Conservation (phyloP, 305 asterid genomes). For the Lippia alba region DNA sequence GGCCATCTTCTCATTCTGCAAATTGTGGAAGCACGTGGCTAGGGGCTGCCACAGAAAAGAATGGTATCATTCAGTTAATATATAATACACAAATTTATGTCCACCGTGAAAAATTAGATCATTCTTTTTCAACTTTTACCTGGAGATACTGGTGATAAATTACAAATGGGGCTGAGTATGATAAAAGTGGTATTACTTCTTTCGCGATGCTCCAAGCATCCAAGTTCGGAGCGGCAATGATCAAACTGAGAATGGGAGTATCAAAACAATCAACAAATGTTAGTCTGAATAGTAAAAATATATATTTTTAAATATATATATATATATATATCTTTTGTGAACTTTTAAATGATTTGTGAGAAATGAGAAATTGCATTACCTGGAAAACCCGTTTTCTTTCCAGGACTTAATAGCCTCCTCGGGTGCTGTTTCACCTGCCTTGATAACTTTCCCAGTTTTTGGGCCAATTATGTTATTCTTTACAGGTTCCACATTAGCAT, state of each 20-base stretch:
- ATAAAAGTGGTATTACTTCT: conserved; percentile 76
- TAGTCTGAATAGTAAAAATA: neutral
- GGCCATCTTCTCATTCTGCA: conserved; percentile 87
- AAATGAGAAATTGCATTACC: conserved; percentile 47
- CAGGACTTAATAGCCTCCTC: conserved; percentile 59
- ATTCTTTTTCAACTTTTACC: conserved; percentile 43
- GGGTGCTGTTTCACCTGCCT: conserved; percentile 81
- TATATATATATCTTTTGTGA: too few species aligned
- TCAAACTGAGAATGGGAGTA: conserved; percentile 56
- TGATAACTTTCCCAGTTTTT: conserved; percentile 48
- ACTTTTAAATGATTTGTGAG: conserved; percentile 3
- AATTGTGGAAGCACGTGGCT: conserved; percentile 87
- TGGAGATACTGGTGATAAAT: conserved; percentile 86
- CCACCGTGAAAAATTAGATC: neutral
- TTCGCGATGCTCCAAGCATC: conserved; percentile 81
- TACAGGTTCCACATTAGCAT: conserved; percentile 40
- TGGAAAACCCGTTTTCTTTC: conserved; percentile 92
- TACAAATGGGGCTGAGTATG: conserved; percentile 88
- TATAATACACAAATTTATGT: neutral
- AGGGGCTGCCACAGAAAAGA: conserved; percentile 74
- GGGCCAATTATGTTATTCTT: conserved; percentile 42
- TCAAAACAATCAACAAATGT: conserved; percentile 24
- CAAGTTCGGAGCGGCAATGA: conserved; percentile 77
- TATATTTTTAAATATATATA: too few species aligned
- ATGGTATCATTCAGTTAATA: neutral